A percentile compares a stretch with the other conserved stretches of the same genome.
These are phyloP conservation scores for Heterobasidion irregulare DNA, from an alignment of 1,284 basidiomycete species.

Conservation along the genomic window DNA sequence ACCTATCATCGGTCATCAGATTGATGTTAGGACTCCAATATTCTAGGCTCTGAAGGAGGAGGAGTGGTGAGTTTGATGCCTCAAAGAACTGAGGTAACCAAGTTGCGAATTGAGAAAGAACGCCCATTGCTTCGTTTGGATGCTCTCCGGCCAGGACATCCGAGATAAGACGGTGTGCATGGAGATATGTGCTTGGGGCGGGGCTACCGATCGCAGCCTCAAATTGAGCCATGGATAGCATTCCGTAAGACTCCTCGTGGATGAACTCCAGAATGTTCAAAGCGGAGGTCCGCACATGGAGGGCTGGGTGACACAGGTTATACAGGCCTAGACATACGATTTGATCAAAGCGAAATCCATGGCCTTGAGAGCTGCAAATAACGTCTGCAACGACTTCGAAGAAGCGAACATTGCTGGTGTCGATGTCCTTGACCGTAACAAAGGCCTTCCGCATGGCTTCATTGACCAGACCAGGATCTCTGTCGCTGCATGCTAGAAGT, in stretches of 20 bases:
- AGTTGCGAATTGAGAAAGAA: conserved; percentile 69
- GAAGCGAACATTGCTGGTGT: conserved; percentile 54
- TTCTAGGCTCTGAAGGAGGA: conserved; percentile 68
- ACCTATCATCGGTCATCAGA: conserved; percentile 54
- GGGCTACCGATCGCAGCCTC: conserved; percentile 73
- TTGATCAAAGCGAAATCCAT: conserved; percentile 68
- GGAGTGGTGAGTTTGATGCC: conserved; percentile 36
- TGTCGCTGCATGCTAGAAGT: conserved; percentile 55
- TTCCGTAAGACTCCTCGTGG: conserved; percentile 54
- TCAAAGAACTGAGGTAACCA: conserved; percentile 69
- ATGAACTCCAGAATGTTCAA: conserved; percentile 75
- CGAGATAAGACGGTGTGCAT: conserved; percentile 74
- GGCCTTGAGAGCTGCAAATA: conserved; percentile 49
- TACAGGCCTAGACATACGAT: conserved; percentile 77
- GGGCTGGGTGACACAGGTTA: conserved; percentile 75
- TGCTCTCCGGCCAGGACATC: conserved; percentile 79
- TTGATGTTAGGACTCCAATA: conserved; percentile 76
- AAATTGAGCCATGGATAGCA: conserved; percentile 60
- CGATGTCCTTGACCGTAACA: conserved; percentile 45
- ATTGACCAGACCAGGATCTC: conserved; percentile 55
- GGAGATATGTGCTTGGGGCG: conserved; percentile 72
- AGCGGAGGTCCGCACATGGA: conserved; percentile 65
- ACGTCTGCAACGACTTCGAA: conserved; percentile 78
- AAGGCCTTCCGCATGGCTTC: conserved; percentile 72
- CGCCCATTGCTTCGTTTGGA: conserved; percentile 56